Evolutionary conservation across 2,329 filamentous ascomycete genomes (phyloP), one percentile per base, ranked within the genome.

Genomic region (Chaetomium olivaceum): DNA sequence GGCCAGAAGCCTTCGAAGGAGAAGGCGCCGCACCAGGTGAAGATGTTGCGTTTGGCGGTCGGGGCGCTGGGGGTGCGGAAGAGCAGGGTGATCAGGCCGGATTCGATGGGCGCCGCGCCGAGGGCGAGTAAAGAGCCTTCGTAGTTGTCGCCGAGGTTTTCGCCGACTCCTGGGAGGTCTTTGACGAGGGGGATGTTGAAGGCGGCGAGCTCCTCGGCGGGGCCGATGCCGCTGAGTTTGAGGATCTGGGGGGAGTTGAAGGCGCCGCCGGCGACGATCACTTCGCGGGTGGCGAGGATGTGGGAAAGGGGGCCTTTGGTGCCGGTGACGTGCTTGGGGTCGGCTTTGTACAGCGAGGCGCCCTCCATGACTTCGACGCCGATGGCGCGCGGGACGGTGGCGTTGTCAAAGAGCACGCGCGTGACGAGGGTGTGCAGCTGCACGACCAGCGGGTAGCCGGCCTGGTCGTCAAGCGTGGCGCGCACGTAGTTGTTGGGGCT

Each of bases 81-180:
- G 55, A 75, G 62, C 9, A 73, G 56, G 16, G 73, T 73, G 36
- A 72, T 71, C 2, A 72, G 70, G 8, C 69, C 70, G 14, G 54
- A 69, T 4, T 75, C 67, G 23, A 69, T 61, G 36, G 76, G 77
- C 21, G 73, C 68, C 19, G 73, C 78, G 21, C 71, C 73, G 12
- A 82, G 73, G 6, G 77, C 81, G 16, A 80, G 71, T 21, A 81
- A 71, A 33, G 76, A 76, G 58, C 81, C 77, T 70, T 83, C 80
- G 74, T 82, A 81, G 61, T 83, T 83, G 74, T 89, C 85, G 72
- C 85, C 80, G 0, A 89, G 77, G 72, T 88, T 86, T 31, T 79
- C 81, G 33, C 87, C 87, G 7, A 90, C 86, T 43, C 86, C 87
- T 0, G 85, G 86, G 1, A 86, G 78, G 70, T 89, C 80, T 2